A percentile compares a stretch with the other conserved stretches of the same genome.
Evolutionary conservation across 2,329 filamentous ascomycete genomes (phyloP).

Genomic region (Paecilomyces dactylethromorphus): DNA sequence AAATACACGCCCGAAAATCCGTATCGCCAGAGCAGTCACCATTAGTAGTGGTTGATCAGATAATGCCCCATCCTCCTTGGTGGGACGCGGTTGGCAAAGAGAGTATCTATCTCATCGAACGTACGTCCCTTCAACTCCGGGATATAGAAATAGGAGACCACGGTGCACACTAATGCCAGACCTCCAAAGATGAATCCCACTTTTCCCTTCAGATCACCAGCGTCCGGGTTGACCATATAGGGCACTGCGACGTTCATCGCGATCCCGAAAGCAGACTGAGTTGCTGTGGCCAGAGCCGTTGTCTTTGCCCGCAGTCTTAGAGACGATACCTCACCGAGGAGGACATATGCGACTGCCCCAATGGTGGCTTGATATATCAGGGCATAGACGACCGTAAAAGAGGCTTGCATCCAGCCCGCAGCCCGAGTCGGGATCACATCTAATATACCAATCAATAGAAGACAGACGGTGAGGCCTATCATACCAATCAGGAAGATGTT

Average conservation of each 20-base stretch:
- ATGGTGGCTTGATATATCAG: constrained; percentile 36
- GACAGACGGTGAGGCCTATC: constrained; percentile 20
- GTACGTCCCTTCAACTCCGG: constrained; percentile 17
- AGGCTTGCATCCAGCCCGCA: constrained; percentile 29
- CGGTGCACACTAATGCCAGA: constrained; percentile 7
- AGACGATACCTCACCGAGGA: constrained; percentile 42
- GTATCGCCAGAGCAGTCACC: background rate
- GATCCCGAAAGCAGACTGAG: constrained; percentile 33
- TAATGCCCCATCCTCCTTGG: constrained; percentile 14
- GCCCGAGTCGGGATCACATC: constrained; percentile 24
- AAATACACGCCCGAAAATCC: background rate
- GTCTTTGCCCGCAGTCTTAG: constrained; percentile 40
- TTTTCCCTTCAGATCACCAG: constrained; percentile 20
- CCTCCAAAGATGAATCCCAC: constrained; percentile 22
- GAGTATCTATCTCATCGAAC: constrained; percentile 21
- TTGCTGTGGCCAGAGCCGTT: constrained; percentile 34
- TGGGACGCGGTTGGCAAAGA: constrained; percentile 13
- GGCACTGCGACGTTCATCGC: constrained; percentile 35
- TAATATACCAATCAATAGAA: constrained; percentile 32
- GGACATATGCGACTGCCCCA: constrained; percentile 38
- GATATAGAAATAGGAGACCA: constrained; percentile 9
- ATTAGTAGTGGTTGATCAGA: constrained; percentile 1
- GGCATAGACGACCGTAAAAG: constrained; percentile 31
- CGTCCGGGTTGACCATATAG: constrained; percentile 32
- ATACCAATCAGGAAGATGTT: constrained; percentile 26